Conservation (phyloP, 2,329 filamentous ascomycete genomes). For the Bipolaris oryzae region DNA sequence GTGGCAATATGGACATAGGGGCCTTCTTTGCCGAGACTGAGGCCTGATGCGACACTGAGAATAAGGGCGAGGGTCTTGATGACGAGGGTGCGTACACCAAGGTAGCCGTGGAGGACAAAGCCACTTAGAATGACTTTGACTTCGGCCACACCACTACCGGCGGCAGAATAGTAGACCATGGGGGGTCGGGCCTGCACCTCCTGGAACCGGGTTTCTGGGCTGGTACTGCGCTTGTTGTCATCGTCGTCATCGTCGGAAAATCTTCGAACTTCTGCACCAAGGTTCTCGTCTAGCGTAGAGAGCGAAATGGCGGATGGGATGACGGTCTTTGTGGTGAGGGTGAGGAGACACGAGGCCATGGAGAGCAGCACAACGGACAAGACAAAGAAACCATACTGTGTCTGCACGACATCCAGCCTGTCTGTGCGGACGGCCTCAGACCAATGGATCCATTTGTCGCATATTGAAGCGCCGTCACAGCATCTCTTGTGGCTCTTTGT, state of each 20-base stretch:
- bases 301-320: slow-evolving; percentile 88
- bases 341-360: slow-evolving; percentile 75
- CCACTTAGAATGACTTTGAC: slow-evolving; percentile 98
- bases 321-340: slow-evolving; percentile 88
- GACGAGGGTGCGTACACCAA: slow-evolving; percentile 83
- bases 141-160: slow-evolving; percentile 94
- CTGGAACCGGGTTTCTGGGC: slow-evolving; percentile 49
- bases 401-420: slow-evolving; percentile 59
- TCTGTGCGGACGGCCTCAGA: slow-evolving; percentile 63
- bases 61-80: slow-evolving; percentile 85
- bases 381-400: slow-evolving; percentile 81
- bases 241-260: slow-evolving; percentile 54
- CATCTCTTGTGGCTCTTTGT: slow-evolving; percentile 73
- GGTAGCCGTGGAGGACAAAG: slow-evolving; percentile 94
- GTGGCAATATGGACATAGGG: slow-evolving; percentile 98
- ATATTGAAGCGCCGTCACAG: slow-evolving; percentile 62
- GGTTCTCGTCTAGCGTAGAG: slow-evolving; percentile 88
- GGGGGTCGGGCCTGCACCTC: slow-evolving; percentile 60
- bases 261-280: slow-evolving; percentile 65
- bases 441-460: slow-evolving; percentile 68
- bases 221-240: slow-evolving; percentile 50
- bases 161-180: slow-evolving; percentile 94
- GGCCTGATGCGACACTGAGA: slow-evolving; percentile 86
- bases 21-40: slow-evolving; percentile 93
- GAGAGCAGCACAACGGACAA: slow-evolving; percentile 73